Percentiles rank a stretch among this genome's conserved stretches.
phyloP scores from a whole-genome alignment of 345 rosid genomes.

The Arabis alpina region DNA sequence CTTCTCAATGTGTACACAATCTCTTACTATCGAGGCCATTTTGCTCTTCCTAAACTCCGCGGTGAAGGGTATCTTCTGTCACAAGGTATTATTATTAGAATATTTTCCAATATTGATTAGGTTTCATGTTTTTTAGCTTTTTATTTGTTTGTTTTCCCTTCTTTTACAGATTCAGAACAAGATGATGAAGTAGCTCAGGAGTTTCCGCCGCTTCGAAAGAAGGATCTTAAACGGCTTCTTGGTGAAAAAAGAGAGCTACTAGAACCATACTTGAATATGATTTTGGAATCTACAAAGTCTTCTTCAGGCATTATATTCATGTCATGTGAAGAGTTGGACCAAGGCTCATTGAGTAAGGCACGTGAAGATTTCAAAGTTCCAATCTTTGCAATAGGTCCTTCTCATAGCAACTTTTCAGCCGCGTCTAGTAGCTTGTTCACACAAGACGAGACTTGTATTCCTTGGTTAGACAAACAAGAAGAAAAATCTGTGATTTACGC shows the following conservation, averaged over 20 bases:
- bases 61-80: slow-evolving; percentile 23
- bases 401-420: slow-evolving; percentile 21
- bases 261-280: slow-evolving; percentile 9
- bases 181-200: slow-evolving; percentile 32
- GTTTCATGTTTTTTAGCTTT: too few species aligned
- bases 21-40: slow-evolving; percentile 33
- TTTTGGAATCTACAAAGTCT: slow-evolving; percentile 23
- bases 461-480: slow-evolving; percentile 58
- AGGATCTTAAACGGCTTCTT: slow-evolving; percentile 25
- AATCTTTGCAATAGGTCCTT: slow-evolving; percentile 65
- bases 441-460: slow-evolving; percentile 46
- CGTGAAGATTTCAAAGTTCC: slow-evolving; percentile 43
- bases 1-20: slow-evolving; percentile 24
- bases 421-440: slow-evolving; percentile 44
- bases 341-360: slow-evolving; percentile 51
- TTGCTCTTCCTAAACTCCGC: slow-evolving; percentile 34
- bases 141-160: too few species aligned
- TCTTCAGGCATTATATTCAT: slow-evolving; percentile 57
- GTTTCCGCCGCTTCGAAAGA: slow-evolving; percentile 38
- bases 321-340: slow-evolving; percentile 68
- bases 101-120: too few species aligned
- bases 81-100: slow-evolving; percentile 19
- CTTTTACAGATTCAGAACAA: slow-evolving; percentile 14
- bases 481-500: slow-evolving; percentile 52
- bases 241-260: background rate